Evolutionary conservation across 2,329 filamentous ascomycete species (phyloP), one percentile per base, ranked within the genome.

Genomic region (Aureobasidium sp.): DNA sequence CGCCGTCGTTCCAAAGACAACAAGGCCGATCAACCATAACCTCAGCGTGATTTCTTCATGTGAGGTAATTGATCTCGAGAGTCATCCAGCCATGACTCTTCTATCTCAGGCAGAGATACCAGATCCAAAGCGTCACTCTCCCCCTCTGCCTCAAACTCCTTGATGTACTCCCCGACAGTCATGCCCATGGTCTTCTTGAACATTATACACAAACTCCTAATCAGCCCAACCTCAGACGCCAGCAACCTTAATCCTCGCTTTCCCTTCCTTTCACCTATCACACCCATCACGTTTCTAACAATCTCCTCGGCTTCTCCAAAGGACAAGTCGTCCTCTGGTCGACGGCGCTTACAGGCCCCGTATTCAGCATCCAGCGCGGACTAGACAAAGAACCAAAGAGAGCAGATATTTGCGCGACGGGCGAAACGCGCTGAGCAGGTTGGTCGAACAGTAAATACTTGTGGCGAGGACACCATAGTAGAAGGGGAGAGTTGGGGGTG

Each of bases 391-490:
- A 77, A 17, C 77, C 69, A 71, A 79, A 84, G 71, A n/a, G 86
- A 87, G 36, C 75, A 72, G 36, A 89, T 76, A 22, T 82, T 81
- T 12, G 82, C 78, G n/a, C 82, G 77, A 2, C 79, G 76, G 1
- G 82, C 80, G 15, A 89, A 78, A n/a, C 84, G 80, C 3, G 81
- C 79, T 17, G 81, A 80, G 69, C 85, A 87, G 22, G 79, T 83
- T 1, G 84, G 84, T 1, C 84, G 79, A n/a, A 70, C 85, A 87
- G 72, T 84, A 87, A 56, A 84, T 82, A 48, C 74, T 76, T 3
- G 82, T 85, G 0, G 81, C 81, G 59, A 76, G 75, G n/a, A 85
- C 82, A 20, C 74, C 77, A 72, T 85, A 85, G 64, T 84, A 75
- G 70, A 85, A 85, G 34, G 70, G 73, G 6, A 37, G 29, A 4